Evolutionary conservation across 2,329 filamentous ascomycete species (phyloP), one percentile per base, ranked within the genome.

Genomic region (Colletotrichum godetiae): DNA sequence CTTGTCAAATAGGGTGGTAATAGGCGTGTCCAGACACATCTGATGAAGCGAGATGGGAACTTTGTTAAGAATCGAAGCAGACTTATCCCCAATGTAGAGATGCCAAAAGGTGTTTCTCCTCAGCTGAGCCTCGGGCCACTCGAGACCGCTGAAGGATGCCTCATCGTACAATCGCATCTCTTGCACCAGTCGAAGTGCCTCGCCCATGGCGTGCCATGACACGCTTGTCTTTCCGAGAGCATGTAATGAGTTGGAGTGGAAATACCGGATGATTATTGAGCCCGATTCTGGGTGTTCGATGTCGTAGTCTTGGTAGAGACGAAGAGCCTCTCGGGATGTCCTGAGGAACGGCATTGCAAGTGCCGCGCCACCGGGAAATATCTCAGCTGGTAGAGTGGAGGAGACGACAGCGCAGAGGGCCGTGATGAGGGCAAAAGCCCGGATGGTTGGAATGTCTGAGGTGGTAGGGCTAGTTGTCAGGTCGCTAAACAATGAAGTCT

Each of bases 151-250:
- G 0, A 83, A 72, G 0, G 84, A 82, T 0, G 78, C 77, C 72
- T 86, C 84, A 4, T 85, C 81, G 56, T 86, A 80, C 33, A 86
- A 75, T 15, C 83, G 79, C 84, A 86, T 86, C 1, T 82, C 81
- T 72, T 86, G 84, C 0, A 81, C 82, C 5, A 86, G 79, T 1
- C 84, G 78, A 4, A 81, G 82, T 1, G 84, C 84, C 70, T 86
- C 84, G 1, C 84, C 84, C 74, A 86, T 84, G 1, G 86, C 83
- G 60, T 85, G 83, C 83, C 84, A 86, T 5, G 84, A 86, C 24
- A 84, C 81, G 31, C 82, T 81, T 4, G 83, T 83, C 53, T 84
- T 85, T 0, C 84, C 85, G 0, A 82, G 78, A 1, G 83, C 83
- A 59, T 86, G 85, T 2, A 86, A 75, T 55, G 84, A 85, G 67